Percentiles rank a stretch among this genome's conserved stretches.
Evolutionary conservation across 1,139 yeast genomes (phyloP).

Genomic region (Saccharomyces hybrid): DNA sequence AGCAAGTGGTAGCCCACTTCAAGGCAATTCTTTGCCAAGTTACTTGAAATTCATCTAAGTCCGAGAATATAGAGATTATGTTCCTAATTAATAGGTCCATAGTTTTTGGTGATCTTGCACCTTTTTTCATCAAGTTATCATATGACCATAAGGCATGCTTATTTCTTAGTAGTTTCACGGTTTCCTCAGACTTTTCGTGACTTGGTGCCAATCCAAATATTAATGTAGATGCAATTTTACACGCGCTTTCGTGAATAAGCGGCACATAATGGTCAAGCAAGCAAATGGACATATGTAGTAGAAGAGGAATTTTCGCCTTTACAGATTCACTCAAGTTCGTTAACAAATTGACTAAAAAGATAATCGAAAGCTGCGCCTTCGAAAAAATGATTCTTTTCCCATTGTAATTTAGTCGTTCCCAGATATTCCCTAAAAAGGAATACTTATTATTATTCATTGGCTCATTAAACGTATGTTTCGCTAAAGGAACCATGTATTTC

Average conservation of each 20-base stretch:
- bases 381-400: constrained; percentile 77
- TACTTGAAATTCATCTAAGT: constrained; percentile 50
- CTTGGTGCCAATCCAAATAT: constrained; percentile 55
- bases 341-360: constrained; percentile 73
- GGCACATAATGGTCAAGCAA: constrained; percentile 80
- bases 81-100: constrained; percentile 76
- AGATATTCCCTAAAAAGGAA: constrained; percentile 72
- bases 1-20: constrained; percentile 95
- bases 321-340: constrained; percentile 53
- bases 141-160: constrained; percentile 67
- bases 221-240: constrained; percentile 63
- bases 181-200: constrained; percentile 46
- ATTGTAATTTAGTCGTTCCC: constrained; percentile 46
- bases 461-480: constrained; percentile 35
- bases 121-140: constrained; percentile 71
- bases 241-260: constrained; percentile 78
- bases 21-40: constrained; percentile 83
- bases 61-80: constrained; percentile 50
- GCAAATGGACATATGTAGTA: constrained; percentile 74
- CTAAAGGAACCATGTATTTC: constrained; percentile 71
- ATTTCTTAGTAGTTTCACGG: constrained; percentile 48
- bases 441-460: constrained; percentile 32
- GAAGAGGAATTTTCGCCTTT: constrained; percentile 54
- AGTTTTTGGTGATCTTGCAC: constrained; percentile 75
- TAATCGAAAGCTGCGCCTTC: constrained; percentile 76